phyloP scores from a whole-genome alignment of 805 yeast genomes.

The Hanseniaspora pseudoguilliermondii region DNA sequence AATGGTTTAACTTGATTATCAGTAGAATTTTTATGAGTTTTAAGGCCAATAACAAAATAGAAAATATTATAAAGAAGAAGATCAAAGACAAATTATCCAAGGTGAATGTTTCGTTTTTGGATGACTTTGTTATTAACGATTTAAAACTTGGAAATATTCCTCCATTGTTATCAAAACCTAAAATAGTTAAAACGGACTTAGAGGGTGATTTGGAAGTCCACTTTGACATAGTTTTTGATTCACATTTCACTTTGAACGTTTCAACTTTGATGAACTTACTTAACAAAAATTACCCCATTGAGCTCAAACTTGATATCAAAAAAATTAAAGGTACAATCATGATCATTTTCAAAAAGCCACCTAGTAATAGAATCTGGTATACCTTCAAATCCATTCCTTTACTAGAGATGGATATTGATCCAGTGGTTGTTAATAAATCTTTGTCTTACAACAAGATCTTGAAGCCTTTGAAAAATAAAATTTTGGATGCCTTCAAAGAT shows the following conservation, averaged over 20 bases:
- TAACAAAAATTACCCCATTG: constrained; percentile 58
- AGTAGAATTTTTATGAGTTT: constrained; percentile 73
- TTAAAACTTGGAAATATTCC: constrained; percentile 68
- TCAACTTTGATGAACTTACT: constrained; percentile 69
- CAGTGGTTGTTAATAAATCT: constrained; percentile 77
- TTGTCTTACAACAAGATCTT: constrained; percentile 68
- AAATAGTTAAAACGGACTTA: constrained; percentile 54
- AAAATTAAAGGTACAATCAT: constrained; percentile 63
- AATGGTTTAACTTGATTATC: constrained; percentile 80
- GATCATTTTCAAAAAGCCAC: constrained; percentile 70
- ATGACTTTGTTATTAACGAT: constrained; percentile 61
- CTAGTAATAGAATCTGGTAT: constrained; percentile 85
- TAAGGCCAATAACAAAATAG: constrained; percentile 58
- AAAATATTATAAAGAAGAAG: constrained; percentile 42
- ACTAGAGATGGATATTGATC: constrained; percentile 67
- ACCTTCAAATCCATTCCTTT: constrained; percentile 69
- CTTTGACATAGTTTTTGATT: constrained; percentile 54
- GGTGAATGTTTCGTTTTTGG: constrained; percentile 75
- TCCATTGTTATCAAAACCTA: constrained; percentile 67
- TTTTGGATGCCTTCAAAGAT: constrained; percentile 66
- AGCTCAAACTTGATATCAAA: constrained; percentile 55
- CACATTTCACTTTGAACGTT: constrained; percentile 62
- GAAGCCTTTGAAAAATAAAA: constrained; percentile 60
- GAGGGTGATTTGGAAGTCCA: constrained; percentile 63
- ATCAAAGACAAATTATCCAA: constrained; percentile 62